A percentile compares a stretch with the other conserved stretches of the same genome.
Conservation (phyloP, 331 rosid species). For the Malus hybrid region DNA sequence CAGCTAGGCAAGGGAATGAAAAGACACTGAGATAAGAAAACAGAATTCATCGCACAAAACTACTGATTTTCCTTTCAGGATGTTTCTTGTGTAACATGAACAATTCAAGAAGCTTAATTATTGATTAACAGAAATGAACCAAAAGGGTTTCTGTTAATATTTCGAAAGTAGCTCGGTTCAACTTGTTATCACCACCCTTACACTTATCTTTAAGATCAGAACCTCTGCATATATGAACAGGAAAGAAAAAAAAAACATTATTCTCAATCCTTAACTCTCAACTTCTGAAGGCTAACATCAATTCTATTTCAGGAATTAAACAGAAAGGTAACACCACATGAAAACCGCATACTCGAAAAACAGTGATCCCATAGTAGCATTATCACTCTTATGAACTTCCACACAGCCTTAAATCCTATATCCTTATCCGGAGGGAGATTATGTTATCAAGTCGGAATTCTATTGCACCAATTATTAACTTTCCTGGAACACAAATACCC, state of each 20-base stretch:
- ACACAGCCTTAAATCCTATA: too few relatives aligned
- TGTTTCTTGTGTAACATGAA: background rate
- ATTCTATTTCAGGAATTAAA: background rate
- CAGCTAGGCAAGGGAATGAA: slow-evolving; percentile 17
- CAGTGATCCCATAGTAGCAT: too few relatives aligned
- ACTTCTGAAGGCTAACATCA: background rate
- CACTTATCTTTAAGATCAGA: background rate
- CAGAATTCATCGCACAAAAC: slow-evolving; percentile 53
- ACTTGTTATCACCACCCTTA: background rate
- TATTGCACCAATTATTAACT: too few relatives aligned
- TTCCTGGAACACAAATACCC: background rate
- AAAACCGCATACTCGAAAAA: background rate
- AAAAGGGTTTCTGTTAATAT: background rate
- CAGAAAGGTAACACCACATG: background rate
- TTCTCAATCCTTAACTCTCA: background rate
- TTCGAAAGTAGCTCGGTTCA: background rate
- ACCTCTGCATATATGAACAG: background rate
- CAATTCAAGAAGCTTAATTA: background rate
- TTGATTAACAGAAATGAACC: background rate
- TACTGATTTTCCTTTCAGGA: background rate
- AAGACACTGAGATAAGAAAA: slow-evolving; percentile 24
- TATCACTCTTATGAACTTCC: too few relatives aligned
- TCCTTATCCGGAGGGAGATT: too few relatives aligned
- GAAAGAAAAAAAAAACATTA: background rate
- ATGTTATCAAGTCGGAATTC: background rate